These are phyloP conservation scores for Ligustrum vulgare DNA, from an alignment of 257 asterid genomes.

Conservation along the genomic window DNA sequence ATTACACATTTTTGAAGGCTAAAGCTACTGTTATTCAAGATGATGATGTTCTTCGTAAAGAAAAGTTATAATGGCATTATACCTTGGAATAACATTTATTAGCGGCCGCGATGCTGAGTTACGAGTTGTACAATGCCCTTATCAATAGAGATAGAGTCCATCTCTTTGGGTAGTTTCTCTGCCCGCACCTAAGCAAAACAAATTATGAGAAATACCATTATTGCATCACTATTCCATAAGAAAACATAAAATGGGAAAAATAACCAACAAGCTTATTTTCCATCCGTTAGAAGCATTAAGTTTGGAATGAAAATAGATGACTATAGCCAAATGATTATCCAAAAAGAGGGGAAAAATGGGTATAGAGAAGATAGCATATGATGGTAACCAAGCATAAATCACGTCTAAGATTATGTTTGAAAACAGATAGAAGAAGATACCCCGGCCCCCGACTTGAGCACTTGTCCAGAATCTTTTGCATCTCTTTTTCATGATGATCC, in stretches of 20 bases:
- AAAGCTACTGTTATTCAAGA: not conserved
- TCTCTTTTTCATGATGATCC: constrained; percentile 62
- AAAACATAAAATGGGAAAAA: constrained; percentile 1
- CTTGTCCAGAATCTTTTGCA: constrained; percentile 58
- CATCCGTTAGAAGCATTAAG: not conserved
- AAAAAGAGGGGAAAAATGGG: not conserved
- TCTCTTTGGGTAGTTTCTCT: constrained; percentile 57
- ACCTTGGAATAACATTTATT: constrained; percentile 69
- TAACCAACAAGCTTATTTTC: not conserved
- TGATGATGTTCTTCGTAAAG: not conserved
- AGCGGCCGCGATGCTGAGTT: constrained; percentile 56
- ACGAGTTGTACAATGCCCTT: constrained; percentile 80
- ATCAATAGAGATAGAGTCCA: constrained; percentile 64
- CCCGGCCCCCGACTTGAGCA: constrained; percentile 61
- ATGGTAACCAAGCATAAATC: not conserved
- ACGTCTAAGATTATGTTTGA: not conserved
- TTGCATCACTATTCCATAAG: constrained; percentile 11
- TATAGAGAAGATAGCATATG: not conserved
- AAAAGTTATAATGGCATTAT: constrained; percentile 13
- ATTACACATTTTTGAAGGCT: too few species aligned
- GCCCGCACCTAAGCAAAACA: constrained; percentile 57
- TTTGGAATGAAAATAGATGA: not conserved
- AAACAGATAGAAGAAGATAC: constrained; percentile 39
- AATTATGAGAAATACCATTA: constrained; percentile 18
- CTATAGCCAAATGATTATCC: not conserved